Percentiles rank a stretch among this genome's conserved stretches.
phyloP scores from a whole-genome alignment of 441 rosid genomes.

The Eruca vesicaria region DNA sequence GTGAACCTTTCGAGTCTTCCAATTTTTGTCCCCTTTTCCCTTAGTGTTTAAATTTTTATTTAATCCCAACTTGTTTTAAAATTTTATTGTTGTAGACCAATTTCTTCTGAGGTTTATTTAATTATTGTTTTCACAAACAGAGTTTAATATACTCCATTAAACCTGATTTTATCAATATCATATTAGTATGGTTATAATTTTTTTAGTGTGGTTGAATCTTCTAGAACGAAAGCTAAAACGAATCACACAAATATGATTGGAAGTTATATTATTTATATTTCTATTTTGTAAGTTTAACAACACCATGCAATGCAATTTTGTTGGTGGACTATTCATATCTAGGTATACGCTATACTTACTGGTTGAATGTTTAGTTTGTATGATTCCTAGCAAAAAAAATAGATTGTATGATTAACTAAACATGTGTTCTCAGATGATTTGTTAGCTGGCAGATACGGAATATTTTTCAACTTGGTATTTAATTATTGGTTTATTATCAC shows the following conservation, averaged over 20 bases:
- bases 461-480: conserved; percentile 20
- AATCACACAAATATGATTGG: background rate
- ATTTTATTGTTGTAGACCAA: background rate
- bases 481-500: background rate
- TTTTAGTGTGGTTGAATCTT: background rate
- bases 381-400: no score
- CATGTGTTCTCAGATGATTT: background rate
- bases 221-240: background rate
- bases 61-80: background rate
- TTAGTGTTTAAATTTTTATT: background rate
- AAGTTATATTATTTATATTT: background rate
- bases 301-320: no score
- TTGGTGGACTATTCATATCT: no score
- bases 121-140: conserved; percentile 16
- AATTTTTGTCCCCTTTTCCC: conserved; percentile 32
- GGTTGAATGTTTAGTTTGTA: no score
- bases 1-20: conserved; percentile 38
- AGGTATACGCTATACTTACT: no score
- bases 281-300: background rate
- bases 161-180: background rate
- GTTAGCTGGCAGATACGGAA: conserved; percentile 21
- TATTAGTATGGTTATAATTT: background rate
- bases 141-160: conserved; percentile 11
- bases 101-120: background rate
- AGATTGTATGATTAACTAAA: background rate